A percentile compares a stretch with the other conserved stretches of the same genome.
phyloP scores from a whole-genome alignment of 345 rosid genomes.

The Linum lewisii region DNA sequence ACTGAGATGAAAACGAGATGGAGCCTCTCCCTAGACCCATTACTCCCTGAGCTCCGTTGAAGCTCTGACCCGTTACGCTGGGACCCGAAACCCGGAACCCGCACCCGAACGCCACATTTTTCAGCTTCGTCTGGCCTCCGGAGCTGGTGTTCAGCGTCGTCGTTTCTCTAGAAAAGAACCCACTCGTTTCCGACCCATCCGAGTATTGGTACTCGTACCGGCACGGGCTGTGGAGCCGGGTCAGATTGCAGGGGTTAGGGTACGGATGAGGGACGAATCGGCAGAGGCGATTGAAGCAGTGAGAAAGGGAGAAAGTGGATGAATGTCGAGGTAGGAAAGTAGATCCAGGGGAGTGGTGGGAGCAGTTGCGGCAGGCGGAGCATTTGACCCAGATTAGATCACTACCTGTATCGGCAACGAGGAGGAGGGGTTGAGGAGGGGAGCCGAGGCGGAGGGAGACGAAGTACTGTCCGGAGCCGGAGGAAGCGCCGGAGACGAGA shows the following conservation, averaged over 20 bases:
- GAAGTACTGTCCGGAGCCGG: conserved; percentile 84
- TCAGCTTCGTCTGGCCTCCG: conserved; percentile 28
- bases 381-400: conserved; percentile 84
- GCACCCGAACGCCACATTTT: conserved; percentile 57
- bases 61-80: conserved; percentile 49
- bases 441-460: conserved; percentile 61
- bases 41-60: conserved; percentile 76
- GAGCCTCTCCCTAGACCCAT: conserved; percentile 85
- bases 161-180: conserved; percentile 59
- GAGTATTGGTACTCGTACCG: conserved; percentile 61
- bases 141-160: conserved; percentile 50
- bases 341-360: conserved; percentile 39
- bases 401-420: conserved; percentile 81
- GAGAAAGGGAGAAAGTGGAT: conserved; percentile 55
- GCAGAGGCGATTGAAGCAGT: conserved; percentile 52
- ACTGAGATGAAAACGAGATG: conserved; percentile 67
- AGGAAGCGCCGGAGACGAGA: conserved; percentile 55
- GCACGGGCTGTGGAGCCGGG: conserved; percentile 69
- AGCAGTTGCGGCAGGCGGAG: conserved; percentile 63
- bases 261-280: conserved; percentile 45
- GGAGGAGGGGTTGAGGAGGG: conserved; percentile 63
- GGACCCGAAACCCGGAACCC: conserved; percentile 71
- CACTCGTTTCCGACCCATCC: conserved; percentile 56
- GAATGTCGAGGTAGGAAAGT: conserved; percentile 72
- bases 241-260: conserved; percentile 41